A percentile compares a stretch with the other conserved stretches of the same genome.
Conservation (phyloP, 495 filamentous ascomycete species). For the Copromyces sp. region DNA sequence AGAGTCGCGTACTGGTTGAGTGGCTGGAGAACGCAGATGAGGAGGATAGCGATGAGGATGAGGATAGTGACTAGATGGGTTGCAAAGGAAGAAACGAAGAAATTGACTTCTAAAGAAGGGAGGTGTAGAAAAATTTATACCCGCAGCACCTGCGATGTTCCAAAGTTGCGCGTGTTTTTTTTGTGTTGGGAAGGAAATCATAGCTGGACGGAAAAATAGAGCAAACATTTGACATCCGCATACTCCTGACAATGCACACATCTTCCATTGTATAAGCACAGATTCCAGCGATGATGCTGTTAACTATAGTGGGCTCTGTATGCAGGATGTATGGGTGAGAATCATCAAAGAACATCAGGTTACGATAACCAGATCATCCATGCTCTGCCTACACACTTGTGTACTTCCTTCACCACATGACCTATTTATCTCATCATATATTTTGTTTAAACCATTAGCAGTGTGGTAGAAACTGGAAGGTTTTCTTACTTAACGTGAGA, state of each 20-base stretch:
- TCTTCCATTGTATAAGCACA: neutral
- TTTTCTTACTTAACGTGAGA: neutral
- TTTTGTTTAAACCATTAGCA: neutral
- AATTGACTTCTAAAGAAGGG: neutral
- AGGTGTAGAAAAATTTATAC: neutral
- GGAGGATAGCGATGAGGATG: slow-evolving; percentile 56
- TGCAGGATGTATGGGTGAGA: neutral
- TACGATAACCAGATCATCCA: neutral
- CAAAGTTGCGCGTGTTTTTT: neutral
- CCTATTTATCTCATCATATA: neutral
- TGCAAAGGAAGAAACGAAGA: neutral
- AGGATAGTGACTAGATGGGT: slow-evolving; percentile 2
- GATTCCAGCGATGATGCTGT: neutral
- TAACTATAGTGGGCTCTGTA: neutral
- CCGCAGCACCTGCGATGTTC: neutral
- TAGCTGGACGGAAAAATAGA: neutral
- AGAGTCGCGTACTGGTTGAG: slow-evolving; percentile 71
- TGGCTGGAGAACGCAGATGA: slow-evolving; percentile 77
- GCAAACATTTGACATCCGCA: neutral
- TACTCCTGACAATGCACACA: neutral
- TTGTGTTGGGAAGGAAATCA: neutral
- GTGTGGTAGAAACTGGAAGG: neutral
- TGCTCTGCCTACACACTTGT: neutral
- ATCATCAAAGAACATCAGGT: neutral
- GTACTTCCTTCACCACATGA: neutral